Percentiles rank a stretch among this genome's conserved stretches.
These are phyloP conservation scores for Penicillium coffeae DNA, from an alignment of 495 filamentous ascomycete genomes.

Conservation along the genomic window DNA sequence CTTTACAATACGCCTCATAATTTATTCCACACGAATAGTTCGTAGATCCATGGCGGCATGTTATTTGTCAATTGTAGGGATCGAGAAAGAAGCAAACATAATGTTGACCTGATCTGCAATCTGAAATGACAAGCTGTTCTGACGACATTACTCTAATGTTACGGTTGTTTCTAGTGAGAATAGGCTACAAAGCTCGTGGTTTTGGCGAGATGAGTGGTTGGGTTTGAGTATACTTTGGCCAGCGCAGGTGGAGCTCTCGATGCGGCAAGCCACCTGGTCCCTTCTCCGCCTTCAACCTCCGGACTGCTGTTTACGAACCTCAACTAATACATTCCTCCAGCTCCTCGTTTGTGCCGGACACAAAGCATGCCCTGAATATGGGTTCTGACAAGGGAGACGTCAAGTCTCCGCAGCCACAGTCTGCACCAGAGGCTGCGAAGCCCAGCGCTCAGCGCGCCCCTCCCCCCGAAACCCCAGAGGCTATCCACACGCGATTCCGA, in stretches of 20 bases:
- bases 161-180: too few relatives aligned
- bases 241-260: background rate
- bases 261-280: conserved; percentile 5
- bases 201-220: background rate
- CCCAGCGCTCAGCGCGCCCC: conserved; percentile 44
- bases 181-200: too few relatives aligned
- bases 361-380: conserved; percentile 44
- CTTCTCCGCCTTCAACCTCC: conserved; percentile 22
- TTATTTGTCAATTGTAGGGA: too few relatives aligned
- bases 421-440: conserved; percentile 12
- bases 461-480: conserved; percentile 70
- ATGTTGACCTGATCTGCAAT: too few relatives aligned
- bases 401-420: conserved; percentile 28
- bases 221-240: too few relatives aligned
- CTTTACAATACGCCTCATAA: too few relatives aligned
- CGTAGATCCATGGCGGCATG: too few relatives aligned
- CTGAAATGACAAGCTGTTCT: too few relatives aligned
- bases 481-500: conserved; percentile 59
- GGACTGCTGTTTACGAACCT: background rate
- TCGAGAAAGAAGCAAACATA: too few relatives aligned
- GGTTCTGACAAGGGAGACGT: conserved; percentile 35
- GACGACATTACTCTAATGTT: too few relatives aligned
- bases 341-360: conserved; percentile 6
- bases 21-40: too few relatives aligned
- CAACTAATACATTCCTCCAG: background rate